Base-by-base conservation (phyloP, 345 rosid genomes). In the Acer yangbiense region DNA sequence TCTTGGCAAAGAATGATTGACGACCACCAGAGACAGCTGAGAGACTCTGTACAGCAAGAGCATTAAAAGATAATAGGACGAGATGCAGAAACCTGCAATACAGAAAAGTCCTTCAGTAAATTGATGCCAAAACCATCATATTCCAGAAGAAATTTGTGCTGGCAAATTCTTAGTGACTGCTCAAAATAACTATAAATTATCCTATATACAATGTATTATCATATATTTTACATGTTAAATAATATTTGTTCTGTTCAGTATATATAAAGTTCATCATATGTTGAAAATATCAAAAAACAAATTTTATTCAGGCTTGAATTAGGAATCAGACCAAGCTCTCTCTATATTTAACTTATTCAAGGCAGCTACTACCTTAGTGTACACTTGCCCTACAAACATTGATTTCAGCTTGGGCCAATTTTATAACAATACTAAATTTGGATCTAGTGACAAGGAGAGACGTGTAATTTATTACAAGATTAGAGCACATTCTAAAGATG, bases 71-170 rank as follows among this genome's bases (percentile, higher is more conserved):
- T 71, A 93, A 82, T 27, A 91, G 81, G 66, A 86, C 23, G 58
- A 93, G 87, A 86, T 93, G 98, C 81, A 92, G 87, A 71, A 82
- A 77, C 78, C 98, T 93, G 93, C 70, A 83, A 58, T 0, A 55
- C 65, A 72, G 66, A 10, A 68, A 64, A 76, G 10, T 63, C 60
- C 72, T 57, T 60, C 39, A 16, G 35, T 85, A 55, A 83, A 77
- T 65, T 77, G 72, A 62, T 54, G 43, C 7, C 46, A 58, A 18
- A 74, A 63, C 12, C 63, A 65, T 12, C 55, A 54, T 54, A 32
- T 70, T 54, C 44, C 35, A 27, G 7, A 57, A 68, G 39, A 62
- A 20, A 64, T 6, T 46, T 44, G 73, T 65, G 57, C 41, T 29
- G 6, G 4, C 52, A 57, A 43, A 48, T 44, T 46, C 23, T 57